Evolutionary conservation across 768 basidiomycete genomes (phyloP), one percentile per base, ranked within the genome.

Genomic region (Boletus pseudopeckii): DNA sequence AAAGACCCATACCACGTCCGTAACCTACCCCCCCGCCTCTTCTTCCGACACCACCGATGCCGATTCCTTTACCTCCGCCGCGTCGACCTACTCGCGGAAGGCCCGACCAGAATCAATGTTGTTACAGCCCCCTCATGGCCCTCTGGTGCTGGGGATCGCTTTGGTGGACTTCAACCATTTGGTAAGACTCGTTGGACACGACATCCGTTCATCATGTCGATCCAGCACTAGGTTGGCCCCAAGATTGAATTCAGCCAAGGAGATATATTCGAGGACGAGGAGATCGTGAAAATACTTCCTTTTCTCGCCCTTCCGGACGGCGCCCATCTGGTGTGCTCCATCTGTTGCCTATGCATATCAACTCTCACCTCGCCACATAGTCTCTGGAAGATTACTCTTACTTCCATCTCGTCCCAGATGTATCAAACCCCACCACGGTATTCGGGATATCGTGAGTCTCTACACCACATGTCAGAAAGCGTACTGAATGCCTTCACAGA

Each of bases 301-400:
- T 98, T 99, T 73, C 79, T 99, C 13, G 97, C 97, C 1, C 79
- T 99, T 26, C 97, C 97, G 2, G 97, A 99, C 64, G 97, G 97
- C 17, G 97, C 97, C 10, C 97, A 99, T 73, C 69, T 97, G 60
- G 92, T 95, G 62, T 58, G 41, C 30, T 49, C 17, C 56, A 22
- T 47, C 32, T 30, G 28, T 41, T 33, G 13, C 24, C 38, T 17
- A 56, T 45, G 41, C 42, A 39, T 38, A 53, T 65, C 41, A 2
- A 56, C 17, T 40, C 43, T 59, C 48, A 58, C 34, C 24, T 28
- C 39, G 38, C 45, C 45, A 43, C 18, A 18, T 46, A 63, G 62
- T 60, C 58, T 44, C 17, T 55, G 18, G 96, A 98, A 75, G 97
- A 99, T 66, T 98, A 98, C 67, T 92, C 91, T 0, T 98, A 98